Evolutionary conservation across 345 rosid species (phyloP).

Genomic region (Cardamine resedifolia): DNA sequence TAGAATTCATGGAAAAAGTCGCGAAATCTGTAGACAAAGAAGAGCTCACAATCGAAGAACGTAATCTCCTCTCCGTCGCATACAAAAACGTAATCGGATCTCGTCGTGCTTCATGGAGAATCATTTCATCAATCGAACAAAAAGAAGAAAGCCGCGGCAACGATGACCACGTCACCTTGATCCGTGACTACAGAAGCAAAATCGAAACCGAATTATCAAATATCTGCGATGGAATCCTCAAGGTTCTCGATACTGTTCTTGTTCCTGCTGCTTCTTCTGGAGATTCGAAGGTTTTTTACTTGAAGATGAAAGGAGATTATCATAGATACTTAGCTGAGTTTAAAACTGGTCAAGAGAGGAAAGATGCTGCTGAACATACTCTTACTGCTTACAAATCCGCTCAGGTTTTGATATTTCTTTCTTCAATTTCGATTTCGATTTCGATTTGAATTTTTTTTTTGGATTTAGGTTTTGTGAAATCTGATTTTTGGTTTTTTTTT

Average conservation of each 20-base stretch:
- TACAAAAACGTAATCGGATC: slow-evolving; percentile 97
- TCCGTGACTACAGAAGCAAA: slow-evolving; percentile 81
- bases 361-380: slow-evolving; percentile 84
- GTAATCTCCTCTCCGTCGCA: slow-evolving; percentile 90
- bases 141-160: slow-evolving; percentile 92
- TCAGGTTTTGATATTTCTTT: slow-evolving; percentile 52
- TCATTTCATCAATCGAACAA: slow-evolving; percentile 86
- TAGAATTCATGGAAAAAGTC: slow-evolving; percentile 88
- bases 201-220: slow-evolving; percentile 74
- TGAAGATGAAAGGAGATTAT: slow-evolving; percentile 93
- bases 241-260: slow-evolving; percentile 70
- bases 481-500: background rate
- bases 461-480: background rate
- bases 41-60: slow-evolving; percentile 80
- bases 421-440: background rate
- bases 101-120: slow-evolving; percentile 88
- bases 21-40: slow-evolving; percentile 54
- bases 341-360: slow-evolving; percentile 76
- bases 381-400: slow-evolving; percentile 86
- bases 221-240: slow-evolving; percentile 82
- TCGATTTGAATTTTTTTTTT: no score
- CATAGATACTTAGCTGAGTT: slow-evolving; percentile 91
- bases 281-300: slow-evolving; percentile 83
- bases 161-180: slow-evolving; percentile 76
- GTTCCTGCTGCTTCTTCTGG: slow-evolving; percentile 69